Percentiles rank a stretch among this genome's conserved stretches.
Conservation (phyloP, 768 basidiomycete species). For the Phaffia tasmanica region DNA sequence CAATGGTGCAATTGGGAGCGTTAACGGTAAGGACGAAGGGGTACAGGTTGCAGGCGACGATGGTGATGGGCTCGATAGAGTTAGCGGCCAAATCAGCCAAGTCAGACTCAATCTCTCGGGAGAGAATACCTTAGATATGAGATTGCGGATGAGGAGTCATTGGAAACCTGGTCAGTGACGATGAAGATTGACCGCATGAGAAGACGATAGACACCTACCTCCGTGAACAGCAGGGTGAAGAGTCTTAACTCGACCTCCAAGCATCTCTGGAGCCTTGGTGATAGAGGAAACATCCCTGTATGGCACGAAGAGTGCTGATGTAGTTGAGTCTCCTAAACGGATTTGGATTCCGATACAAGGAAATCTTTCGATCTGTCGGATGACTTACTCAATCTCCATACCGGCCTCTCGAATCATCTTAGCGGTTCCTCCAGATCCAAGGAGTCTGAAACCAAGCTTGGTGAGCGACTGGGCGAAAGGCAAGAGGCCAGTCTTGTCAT, state of each 20-base stretch:
- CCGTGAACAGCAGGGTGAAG: conserved; percentile 96
- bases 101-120: conserved; percentile 82
- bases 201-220: conserved; percentile 45
- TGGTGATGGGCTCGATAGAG: conserved; percentile 78
- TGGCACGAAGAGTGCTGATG: conserved; percentile 7
- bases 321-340: not conserved
- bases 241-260: conserved; percentile 95
- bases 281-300: conserved; percentile 89
- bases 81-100: conserved; percentile 71
- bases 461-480: conserved; percentile 78
- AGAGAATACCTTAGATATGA: conserved; percentile 64
- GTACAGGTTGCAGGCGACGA: conserved; percentile 99
- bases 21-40: conserved; percentile 87
- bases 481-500: conserved; percentile 83
- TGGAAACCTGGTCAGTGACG: not conserved
- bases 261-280: conserved; percentile 97
- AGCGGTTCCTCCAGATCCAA: conserved; percentile 95
- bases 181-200: not conserved
- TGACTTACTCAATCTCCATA: conserved; percentile 70
- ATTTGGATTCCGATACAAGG: too few relatives aligned
- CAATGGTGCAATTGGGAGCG: conserved; percentile 69
- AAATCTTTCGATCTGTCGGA: not conserved
- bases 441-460: conserved; percentile 66
- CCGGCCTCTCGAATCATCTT: conserved; percentile 94
- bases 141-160: not conserved